Evolutionary conservation across 2,329 filamentous ascomycete genomes (phyloP), one percentile per base, ranked within the genome.

Genomic region (Nothophoma quercina): DNA sequence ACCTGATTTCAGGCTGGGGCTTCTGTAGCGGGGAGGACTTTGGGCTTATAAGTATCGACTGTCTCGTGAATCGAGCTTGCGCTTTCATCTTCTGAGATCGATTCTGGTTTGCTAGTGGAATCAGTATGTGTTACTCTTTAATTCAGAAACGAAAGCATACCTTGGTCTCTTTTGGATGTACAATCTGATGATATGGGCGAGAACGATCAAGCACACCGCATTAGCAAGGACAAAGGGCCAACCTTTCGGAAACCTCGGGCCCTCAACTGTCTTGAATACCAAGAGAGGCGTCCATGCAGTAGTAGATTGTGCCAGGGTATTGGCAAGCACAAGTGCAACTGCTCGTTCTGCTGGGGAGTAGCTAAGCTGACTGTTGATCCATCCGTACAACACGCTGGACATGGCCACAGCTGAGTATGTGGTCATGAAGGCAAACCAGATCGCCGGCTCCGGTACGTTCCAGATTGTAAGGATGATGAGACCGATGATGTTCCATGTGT

Each of bases 221-320:
- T 72, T 76, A 0, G 60, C 76, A 21, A 76, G 63, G 4, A 74
- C 70, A 51, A 78, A 80, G 0, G 76, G 62, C 61, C 76, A 78
- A 0, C 78, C 77, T 46, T 79, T 78, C 1, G 61, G 64, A 54
- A 78, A 80, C 0, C 74, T 61, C 1, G 77, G 77, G 1, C 67
- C 77, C 56, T 79, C 77, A 2, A 75, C 70, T 0, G 78, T 79
- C 55, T 75, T 75, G 57, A 83, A 86, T 0, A 79, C 77, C 10
- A 85, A 62, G 2, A 85, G 59, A 3, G 78, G 79, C 2, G 81
- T 84, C 83, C 83, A 86, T 0, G 80, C 82, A 0, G 81, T 85
- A 0, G 81, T 81, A 0, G 78, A 83, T 62, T 83, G 82, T 0
- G 81, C 75, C n/a, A 85, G 69, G 0, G 76, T 73, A 39, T 82